Percentiles rank a stretch among this genome's conserved stretches.
Conservation (phyloP, 1,284 basidiomycete genomes). For the Taiwanofungus camphoratus region DNA sequence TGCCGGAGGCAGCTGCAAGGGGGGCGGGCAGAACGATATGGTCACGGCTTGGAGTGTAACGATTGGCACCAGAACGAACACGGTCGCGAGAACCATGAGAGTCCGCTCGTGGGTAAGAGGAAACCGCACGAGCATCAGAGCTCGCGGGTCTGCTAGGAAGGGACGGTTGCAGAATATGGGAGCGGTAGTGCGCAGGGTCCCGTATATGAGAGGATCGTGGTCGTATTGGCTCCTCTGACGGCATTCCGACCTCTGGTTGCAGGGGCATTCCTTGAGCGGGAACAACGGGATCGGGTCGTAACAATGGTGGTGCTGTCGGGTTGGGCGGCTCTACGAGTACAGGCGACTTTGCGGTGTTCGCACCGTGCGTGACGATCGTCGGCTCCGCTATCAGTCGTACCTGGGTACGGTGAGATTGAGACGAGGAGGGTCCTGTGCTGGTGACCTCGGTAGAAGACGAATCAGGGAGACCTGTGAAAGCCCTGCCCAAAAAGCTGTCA, state of each 20-base stretch:
- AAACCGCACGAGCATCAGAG: not conserved
- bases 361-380: constrained; percentile 6
- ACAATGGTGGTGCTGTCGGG: no score
- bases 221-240: not conserved
- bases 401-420: constrained; percentile 21
- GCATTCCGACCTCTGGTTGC: not conserved
- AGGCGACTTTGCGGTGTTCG: constrained; percentile 6
- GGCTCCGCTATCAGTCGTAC: constrained; percentile 14
- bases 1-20: constrained; percentile 9
- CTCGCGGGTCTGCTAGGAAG: no score
- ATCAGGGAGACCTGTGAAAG: constrained; percentile 18
- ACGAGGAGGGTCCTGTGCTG: constrained; percentile 15
- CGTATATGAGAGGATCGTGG: not conserved
- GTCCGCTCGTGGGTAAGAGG: no score
- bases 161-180: no score
- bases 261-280: not conserved
- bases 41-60: constrained; percentile 15
- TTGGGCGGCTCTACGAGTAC: constrained; percentile 1
- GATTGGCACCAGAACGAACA: constrained; percentile 2
- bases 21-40: constrained; percentile 19
- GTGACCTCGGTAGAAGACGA: constrained; percentile 16
- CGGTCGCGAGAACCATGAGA: no score
- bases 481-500: constrained; percentile 25
- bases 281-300: not conserved
- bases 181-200: not conserved